A percentile compares a stretch with the other conserved stretches of the same genome.
These are phyloP conservation scores for Pythium insidiosum DNA, from an alignment of 352 stramenopile species.

Conservation along the genomic window DNA sequence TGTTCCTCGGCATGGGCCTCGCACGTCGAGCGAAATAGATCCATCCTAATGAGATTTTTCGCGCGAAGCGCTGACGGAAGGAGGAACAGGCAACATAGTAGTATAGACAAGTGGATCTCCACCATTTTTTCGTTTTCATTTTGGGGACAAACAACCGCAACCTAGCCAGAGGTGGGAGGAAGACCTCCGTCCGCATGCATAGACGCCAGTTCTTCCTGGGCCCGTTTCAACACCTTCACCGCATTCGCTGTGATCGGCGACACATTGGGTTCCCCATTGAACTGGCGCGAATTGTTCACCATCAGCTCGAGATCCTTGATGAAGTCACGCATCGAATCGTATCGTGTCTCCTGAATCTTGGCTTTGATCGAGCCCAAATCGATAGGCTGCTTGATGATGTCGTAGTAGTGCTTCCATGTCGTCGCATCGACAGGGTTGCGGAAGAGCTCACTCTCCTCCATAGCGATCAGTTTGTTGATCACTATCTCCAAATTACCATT, in stretches of 20 bases:
- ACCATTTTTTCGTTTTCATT: too few species aligned
- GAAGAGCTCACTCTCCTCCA: slow-evolving; percentile 78
- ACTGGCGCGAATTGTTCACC: slow-evolving; percentile 77
- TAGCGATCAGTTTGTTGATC: slow-evolving; percentile 52
- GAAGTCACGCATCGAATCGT: slow-evolving; percentile 83
- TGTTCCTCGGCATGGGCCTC: slow-evolving; percentile 16
- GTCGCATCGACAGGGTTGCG: slow-evolving; percentile 49
- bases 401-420: slow-evolving; percentile 69
- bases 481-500: slow-evolving; percentile 61
- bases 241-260: slow-evolving; percentile 75
- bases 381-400: slow-evolving; percentile 83
- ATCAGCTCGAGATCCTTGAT: slow-evolving; percentile 84
- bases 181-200: slow-evolving; percentile 47
- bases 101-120: too few species aligned
- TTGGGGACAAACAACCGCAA: too few species aligned
- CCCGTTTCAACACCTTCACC: slow-evolving; percentile 62
- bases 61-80: too few species aligned
- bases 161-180: slow-evolving; percentile 3
- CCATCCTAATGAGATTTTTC: too few species aligned
- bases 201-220: slow-evolving; percentile 64
- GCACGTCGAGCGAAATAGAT: slow-evolving; percentile 10
- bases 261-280: slow-evolving; percentile 63
- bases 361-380: slow-evolving; percentile 57
- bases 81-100: too few species aligned
- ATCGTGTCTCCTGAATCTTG: slow-evolving; percentile 58